phyloP scores from a whole-genome alignment of 129 eudicot species.

The Flaveria robusta region DNA sequence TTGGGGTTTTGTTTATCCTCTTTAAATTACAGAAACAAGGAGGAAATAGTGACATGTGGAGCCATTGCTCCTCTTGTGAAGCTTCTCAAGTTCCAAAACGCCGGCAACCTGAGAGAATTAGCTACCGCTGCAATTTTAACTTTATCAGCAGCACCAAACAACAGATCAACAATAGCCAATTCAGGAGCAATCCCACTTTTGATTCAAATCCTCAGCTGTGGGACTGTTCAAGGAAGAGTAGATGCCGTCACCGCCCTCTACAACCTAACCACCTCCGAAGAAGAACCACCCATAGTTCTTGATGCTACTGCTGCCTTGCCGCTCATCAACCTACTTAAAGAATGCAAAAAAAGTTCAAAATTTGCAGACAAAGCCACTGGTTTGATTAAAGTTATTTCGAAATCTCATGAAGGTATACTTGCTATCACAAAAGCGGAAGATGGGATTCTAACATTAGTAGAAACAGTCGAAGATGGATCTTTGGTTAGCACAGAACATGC shows the following conservation, averaged over 20 bases:
- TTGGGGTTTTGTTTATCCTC: not conserved
- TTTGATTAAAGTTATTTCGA: conserved; percentile 49
- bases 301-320: conserved; percentile 57
- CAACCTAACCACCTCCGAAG: conserved; percentile 49
- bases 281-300: conserved; percentile 43
- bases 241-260: conserved; percentile 78
- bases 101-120: conserved; percentile 50
- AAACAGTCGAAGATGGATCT: conserved; percentile 82
- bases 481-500: conserved; percentile 66
- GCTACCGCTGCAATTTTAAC: conserved; percentile 82
- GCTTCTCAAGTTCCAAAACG: conserved; percentile 52
- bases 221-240: conserved; percentile 63
- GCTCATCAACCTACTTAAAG: conserved; percentile 66
- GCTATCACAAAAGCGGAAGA: conserved; percentile 51
- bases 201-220: conserved; percentile 62
- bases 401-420: conserved; percentile 54
- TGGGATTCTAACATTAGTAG: conserved; percentile 73
- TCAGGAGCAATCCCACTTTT: conserved; percentile 66
- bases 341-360: conserved; percentile 72
- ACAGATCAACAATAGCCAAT: conserved; percentile 55
- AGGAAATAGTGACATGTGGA: conserved; percentile 65
- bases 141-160: conserved; percentile 66
- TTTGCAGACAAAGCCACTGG: conserved; percentile 70
- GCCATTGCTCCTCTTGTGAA: conserved; percentile 71
- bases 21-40: conserved; percentile 65